Evolutionary conservation across 1,284 basidiomycete species (phyloP), one percentile per base, ranked within the genome.

Genomic region (Ceratobasidium papillatum): DNA sequence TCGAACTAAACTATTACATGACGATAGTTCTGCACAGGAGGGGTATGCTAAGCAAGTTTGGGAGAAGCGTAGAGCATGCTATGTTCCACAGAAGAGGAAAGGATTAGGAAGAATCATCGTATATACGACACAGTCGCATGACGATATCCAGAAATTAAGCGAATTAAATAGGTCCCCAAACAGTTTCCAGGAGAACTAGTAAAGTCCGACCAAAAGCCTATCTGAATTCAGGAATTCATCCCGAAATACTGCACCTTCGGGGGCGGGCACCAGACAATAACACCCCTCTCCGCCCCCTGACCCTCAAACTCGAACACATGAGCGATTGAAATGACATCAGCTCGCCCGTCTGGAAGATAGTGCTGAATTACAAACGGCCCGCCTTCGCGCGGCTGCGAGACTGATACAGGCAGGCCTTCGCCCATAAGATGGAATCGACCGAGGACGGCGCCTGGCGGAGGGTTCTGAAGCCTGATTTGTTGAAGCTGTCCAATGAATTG

Each of bases 231-330:
- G 3, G n/a, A 17, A 43, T 25, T 43, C 59, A 62, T 47, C 45
- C 62, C 62, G 12, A 49, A 45, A 64, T 47, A 64, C 62, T 64
- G 62, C 43, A 49, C 52, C 51, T 41, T 73, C 36, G 71, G 71
- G 25, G 59, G 71, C 19, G 59, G 71, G 25, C 58, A 62, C 71
- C 71, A 73, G 45, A 52, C 59, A 54, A 73, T 73, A 32, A 34
- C 64, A 25, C 64, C 59, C 38, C 49, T 25, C 19, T 47, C 71
- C 27, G 43, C 62, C 19, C 56, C 54, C 27, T 19, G 32, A 30
- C 56, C 17, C 34, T 38, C 34, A 38, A 59, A 59, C 38, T 54
- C 36, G 19, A 62, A 49, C 49, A 73, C 49, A 73, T 73, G 71
- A 30, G 71, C 71, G 25, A 63, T 25, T 22, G 52, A 59, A 36